Conservation (phyloP, 2,329 filamentous ascomycete genomes). For the Hortaea sp. region DNA sequence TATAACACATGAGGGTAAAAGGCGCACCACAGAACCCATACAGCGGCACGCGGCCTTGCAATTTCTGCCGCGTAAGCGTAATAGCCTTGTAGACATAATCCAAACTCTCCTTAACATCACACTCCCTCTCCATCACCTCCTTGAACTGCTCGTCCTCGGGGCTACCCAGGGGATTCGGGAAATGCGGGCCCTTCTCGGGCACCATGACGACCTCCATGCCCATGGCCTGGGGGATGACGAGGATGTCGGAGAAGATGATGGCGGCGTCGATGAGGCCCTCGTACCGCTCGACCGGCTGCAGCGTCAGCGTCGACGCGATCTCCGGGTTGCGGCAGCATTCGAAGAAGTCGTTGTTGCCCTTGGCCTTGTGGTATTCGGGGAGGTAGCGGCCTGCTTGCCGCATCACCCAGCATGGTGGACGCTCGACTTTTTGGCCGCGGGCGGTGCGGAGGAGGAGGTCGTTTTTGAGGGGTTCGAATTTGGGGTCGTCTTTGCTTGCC, state of each 20-base stretch:
- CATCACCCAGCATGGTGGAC: slow-evolving; percentile 98
- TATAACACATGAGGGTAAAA: slow-evolving; percentile 96
- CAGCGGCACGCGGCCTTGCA: slow-evolving; percentile 78
- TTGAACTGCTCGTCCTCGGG: slow-evolving; percentile 78
- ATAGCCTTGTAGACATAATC: slow-evolving; percentile 96
- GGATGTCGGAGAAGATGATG: slow-evolving; percentile 98
- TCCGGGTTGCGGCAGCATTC: slow-evolving; percentile 91
- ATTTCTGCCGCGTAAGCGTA: slow-evolving; percentile 77
- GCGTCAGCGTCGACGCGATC: slow-evolving; percentile 82
- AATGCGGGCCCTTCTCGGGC: slow-evolving; percentile 92
- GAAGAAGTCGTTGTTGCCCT: slow-evolving; percentile 88
- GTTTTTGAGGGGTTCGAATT: slow-evolving; percentile 78
- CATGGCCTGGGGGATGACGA: slow-evolving; percentile 95
- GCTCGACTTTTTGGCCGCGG: slow-evolving; percentile 80
- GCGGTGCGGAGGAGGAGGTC: slow-evolving; percentile 85
- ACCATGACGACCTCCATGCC: slow-evolving; percentile 99
- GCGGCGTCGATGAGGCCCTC: slow-evolving; percentile 85
- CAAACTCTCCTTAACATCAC: slow-evolving; percentile 76
- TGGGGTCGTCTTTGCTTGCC: neutral
- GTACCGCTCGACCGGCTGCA: slow-evolving; percentile 90
- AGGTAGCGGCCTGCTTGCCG: slow-evolving; percentile 96
- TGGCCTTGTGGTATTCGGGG: slow-evolving; percentile 93
- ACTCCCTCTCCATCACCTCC: slow-evolving; percentile 62
- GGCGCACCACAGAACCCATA: slow-evolving; percentile 96
- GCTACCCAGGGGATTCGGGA: slow-evolving; percentile 70